Evolutionary conservation across 768 basidiomycete genomes (phyloP).

Genomic region (Leccinum truebloodii): DNA sequence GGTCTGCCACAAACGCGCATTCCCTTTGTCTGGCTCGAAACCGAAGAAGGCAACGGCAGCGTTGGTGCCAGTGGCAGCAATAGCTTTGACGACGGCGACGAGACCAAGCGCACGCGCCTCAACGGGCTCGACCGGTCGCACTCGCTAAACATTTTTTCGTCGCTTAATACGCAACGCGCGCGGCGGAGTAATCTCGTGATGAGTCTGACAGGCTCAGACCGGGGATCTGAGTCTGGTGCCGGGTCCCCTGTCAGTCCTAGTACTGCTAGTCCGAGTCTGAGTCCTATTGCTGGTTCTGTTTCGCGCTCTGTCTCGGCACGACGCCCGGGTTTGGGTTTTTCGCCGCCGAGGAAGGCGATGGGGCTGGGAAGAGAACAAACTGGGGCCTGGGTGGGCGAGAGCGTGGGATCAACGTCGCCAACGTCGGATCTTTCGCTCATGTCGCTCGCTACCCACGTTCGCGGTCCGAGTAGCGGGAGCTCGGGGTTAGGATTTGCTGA

Average conservation of each 20-base stretch:
- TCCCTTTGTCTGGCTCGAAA: constrained; percentile 53
- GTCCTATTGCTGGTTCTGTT: no score
- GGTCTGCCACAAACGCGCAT: constrained; percentile 29
- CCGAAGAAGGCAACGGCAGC: constrained; percentile 25
- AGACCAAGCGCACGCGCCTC: constrained; percentile 1
- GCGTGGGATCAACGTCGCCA: constrained; percentile 3
- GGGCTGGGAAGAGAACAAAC: neutral
- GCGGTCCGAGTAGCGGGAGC: constrained; percentile 1
- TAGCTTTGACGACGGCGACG: constrained; percentile 7
- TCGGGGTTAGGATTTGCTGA: no score
- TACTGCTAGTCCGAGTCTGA: no score
- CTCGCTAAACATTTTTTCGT: constrained; percentile 23
- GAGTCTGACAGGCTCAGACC: constrained; percentile 19
- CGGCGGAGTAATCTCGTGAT: constrained; percentile 31
- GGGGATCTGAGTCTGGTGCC: neutral
- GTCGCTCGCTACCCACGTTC: constrained; percentile 16
- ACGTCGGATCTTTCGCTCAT: constrained; percentile 15
- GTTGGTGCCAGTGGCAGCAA: neutral
- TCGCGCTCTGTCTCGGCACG: no score
- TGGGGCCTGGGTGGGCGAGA: neutral
- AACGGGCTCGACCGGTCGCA: neutral
- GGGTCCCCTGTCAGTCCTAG: neutral
- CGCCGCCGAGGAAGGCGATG: neutral
- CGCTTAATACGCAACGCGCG: constrained; percentile 2
- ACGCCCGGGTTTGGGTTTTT: no score